These are phyloP conservation scores for Parascedosporium putredinis DNA, from an alignment of 2,329 filamentous ascomycete species.

Conservation along the genomic window DNA sequence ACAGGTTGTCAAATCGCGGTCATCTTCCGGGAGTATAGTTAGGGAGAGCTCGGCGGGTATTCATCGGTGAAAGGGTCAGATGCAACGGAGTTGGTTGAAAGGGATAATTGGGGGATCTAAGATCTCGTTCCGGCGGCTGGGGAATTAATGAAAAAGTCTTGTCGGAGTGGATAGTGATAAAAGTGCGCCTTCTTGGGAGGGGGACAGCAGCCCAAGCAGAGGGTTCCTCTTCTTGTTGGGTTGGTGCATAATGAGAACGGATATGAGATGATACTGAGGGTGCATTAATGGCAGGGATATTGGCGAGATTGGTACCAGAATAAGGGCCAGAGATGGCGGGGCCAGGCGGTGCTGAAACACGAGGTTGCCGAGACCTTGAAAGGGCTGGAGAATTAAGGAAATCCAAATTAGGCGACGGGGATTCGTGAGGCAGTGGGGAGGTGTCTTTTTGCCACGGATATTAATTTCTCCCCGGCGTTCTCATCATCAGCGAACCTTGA, in stretches of 20 bases:
- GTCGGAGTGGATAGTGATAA: slow-evolving; percentile 42
- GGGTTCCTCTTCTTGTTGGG: slow-evolving; percentile 13
- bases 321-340: slow-evolving; percentile 21
- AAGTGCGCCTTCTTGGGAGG: slow-evolving; percentile 29
- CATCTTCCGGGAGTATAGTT: slow-evolving; percentile 33
- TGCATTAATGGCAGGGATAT: slow-evolving; percentile 25
- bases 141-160: slow-evolving; percentile 46
- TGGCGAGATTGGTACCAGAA: slow-evolving; percentile 22
- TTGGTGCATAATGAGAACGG: slow-evolving; percentile 25
- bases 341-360: slow-evolving; percentile 37
- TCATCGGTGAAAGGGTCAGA: slow-evolving; percentile 37
- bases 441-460: slow-evolving; percentile 5
- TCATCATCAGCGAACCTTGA: slow-evolving; percentile 1
- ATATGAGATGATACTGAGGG: slow-evolving; percentile 28
- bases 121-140: slow-evolving; percentile 5
- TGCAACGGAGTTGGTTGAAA: slow-evolving; percentile 28
- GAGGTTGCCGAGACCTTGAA: slow-evolving; percentile 21
- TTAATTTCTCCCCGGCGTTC: background rate
- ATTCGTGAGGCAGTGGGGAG: slow-evolving; percentile 4
- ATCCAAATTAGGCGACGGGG: background rate
- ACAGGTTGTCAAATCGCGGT: slow-evolving; percentile 25
- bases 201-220: slow-evolving; percentile 18
- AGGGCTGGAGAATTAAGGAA: background rate
- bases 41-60: slow-evolving; percentile 35
- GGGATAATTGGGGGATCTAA: slow-evolving; percentile 31